Conservation (phyloP, 2,329 filamentous ascomycete species). For the Xylogone sp. region DNA sequence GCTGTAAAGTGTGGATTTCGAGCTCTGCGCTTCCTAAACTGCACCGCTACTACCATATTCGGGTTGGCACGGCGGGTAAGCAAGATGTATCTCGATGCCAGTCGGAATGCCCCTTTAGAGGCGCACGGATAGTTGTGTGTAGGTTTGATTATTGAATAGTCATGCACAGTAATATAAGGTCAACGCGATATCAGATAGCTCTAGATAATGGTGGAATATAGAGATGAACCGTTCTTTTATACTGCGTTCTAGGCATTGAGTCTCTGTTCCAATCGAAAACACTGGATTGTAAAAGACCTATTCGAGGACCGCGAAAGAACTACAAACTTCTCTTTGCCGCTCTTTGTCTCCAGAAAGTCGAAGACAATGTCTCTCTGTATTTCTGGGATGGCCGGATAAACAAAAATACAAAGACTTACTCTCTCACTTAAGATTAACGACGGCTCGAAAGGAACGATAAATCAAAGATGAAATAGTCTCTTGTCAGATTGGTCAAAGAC, state of each 20-base stretch:
- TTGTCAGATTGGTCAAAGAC: no score
- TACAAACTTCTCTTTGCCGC: background rate
- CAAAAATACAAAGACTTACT: background rate
- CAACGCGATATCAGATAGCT: background rate
- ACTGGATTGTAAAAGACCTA: background rate
- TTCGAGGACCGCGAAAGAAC: background rate
- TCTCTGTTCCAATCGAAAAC: background rate
- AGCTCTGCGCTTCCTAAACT: slow-evolving; percentile 12
- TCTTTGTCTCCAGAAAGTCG: background rate
- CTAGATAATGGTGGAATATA: background rate
- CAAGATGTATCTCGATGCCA: background rate
- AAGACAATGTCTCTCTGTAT: background rate
- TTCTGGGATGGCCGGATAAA: background rate
- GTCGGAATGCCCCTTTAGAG: no score
- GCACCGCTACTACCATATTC: slow-evolving; percentile 1
- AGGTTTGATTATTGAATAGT: background rate
- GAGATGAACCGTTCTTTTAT: background rate
- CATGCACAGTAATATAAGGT: background rate
- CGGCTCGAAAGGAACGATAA: background rate
- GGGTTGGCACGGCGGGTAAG: background rate
- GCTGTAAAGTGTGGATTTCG: slow-evolving; percentile 49
- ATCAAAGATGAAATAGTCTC: background rate
- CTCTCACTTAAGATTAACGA: background rate
- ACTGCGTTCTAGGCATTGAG: background rate
- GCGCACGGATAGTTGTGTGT: background rate